phyloP scores from a whole-genome alignment of 768 basidiomycete genomes.

The Suillus clintonianus region DNA sequence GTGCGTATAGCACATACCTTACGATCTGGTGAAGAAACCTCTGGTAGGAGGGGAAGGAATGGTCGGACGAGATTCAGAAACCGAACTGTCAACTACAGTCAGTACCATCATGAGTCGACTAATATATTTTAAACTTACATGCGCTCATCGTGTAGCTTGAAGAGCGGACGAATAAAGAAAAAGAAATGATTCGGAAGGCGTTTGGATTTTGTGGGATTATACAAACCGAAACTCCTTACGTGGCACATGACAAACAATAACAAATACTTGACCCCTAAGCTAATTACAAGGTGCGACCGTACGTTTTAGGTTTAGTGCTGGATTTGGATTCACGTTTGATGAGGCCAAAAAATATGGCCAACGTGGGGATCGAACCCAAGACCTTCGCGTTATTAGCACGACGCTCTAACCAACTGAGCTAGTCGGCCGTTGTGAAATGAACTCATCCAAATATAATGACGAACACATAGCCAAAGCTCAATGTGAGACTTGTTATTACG shows the following conservation, averaged over 20 bases:
- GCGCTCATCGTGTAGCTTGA: slow-evolving; percentile 70
- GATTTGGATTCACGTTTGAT: no score
- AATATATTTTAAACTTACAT: slow-evolving; percentile 50
- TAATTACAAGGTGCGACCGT: no score
- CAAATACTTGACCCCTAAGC: background rate
- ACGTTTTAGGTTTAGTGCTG: no score
- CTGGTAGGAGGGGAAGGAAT: slow-evolving; percentile 94
- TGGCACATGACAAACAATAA: slow-evolving; percentile 1
- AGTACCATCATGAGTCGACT: slow-evolving; percentile 5
- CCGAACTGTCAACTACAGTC: slow-evolving; percentile 62
- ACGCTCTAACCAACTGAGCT: slow-evolving; percentile 56
- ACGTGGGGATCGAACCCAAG: slow-evolving; percentile 72
- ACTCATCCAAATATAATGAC: fast-evolving
- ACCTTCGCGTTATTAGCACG: slow-evolving; percentile 65
- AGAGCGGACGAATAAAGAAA: slow-evolving; percentile 18
- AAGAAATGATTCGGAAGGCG: background rate
- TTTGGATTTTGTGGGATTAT: slow-evolving; percentile 7
- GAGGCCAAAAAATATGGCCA: slow-evolving; percentile 41
- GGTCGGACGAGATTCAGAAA: slow-evolving; percentile 98
- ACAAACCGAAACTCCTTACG: slow-evolving; percentile 5
- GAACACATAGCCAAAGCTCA: background rate
- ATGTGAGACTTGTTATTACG: background rate
- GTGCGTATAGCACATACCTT: slow-evolving; percentile 57
- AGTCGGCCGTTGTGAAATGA: slow-evolving; percentile 29
- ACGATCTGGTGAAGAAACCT: slow-evolving; percentile 97